A percentile compares a stretch with the other conserved stretches of the same genome.
Evolutionary conservation across 2,329 filamentous ascomycete species (phyloP).

Genomic region (Clonostachys chloroleuca): DNA sequence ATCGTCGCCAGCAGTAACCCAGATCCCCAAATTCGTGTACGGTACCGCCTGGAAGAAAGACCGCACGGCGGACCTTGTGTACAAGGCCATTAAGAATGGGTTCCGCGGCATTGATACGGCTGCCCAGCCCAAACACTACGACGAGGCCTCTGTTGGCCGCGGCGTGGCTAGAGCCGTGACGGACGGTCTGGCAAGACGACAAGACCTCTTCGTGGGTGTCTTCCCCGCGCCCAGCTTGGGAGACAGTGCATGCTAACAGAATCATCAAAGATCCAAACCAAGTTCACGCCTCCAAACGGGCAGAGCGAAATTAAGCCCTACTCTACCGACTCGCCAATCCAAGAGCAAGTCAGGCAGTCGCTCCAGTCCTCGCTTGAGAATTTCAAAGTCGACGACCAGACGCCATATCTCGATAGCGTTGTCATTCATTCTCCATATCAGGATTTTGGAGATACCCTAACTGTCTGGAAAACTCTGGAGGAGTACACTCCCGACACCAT

Average conservation of each 20-base stretch:
- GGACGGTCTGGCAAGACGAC: slow-evolving; percentile 48
- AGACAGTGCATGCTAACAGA: too few species aligned
- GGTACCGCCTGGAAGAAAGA: slow-evolving; percentile 86
- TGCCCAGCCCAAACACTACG: slow-evolving; percentile 74
- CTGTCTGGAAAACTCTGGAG: slow-evolving; percentile 64
- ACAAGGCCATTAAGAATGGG: slow-evolving; percentile 61
- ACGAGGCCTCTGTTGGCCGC: slow-evolving; percentile 65
- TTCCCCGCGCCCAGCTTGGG: not conserved
- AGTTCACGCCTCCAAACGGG: slow-evolving; percentile 63
- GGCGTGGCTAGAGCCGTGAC: slow-evolving; percentile 59
- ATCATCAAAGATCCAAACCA: slow-evolving; percentile 66
- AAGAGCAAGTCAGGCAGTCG: slow-evolving; percentile 62
- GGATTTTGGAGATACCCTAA: slow-evolving; percentile 41
- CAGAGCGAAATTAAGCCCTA: slow-evolving; percentile 63
- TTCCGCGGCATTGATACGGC: slow-evolving; percentile 76
- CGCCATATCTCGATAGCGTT: slow-evolving; percentile 62
- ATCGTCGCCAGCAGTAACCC: not conserved
- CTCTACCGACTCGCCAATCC: slow-evolving; percentile 49
- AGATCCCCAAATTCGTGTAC: slow-evolving; percentile 57
- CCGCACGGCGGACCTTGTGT: slow-evolving; percentile 61
- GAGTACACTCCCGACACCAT: slow-evolving; percentile 61
- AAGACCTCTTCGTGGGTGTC: slow-evolving; percentile 57
- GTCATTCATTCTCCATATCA: slow-evolving; percentile 62
- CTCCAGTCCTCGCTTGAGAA: slow-evolving; percentile 63
- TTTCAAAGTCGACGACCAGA: slow-evolving; percentile 37